These are phyloP conservation scores for Prunus yedoensis DNA, from an alignment of 331 rosid species.

Conservation along the genomic window DNA sequence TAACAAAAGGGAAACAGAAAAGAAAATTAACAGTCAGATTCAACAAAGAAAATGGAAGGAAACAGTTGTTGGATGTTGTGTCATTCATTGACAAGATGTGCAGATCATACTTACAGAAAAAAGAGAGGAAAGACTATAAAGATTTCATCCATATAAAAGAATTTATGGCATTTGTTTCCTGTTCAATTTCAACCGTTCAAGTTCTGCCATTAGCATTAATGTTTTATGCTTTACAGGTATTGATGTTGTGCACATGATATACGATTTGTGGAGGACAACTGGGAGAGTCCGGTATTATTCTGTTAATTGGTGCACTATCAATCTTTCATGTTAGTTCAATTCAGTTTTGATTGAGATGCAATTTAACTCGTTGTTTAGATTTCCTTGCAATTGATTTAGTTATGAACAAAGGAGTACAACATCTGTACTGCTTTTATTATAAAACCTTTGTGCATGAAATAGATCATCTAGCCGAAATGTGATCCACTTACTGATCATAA, in stretches of 20 bases:
- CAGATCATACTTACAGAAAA: background rate
- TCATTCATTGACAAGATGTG: background rate
- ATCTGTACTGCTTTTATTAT: background rate
- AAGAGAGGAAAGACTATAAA: background rate
- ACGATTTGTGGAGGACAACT: slow-evolving; percentile 97
- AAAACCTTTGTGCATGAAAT: background rate
- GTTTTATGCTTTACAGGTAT: slow-evolving; percentile 58
- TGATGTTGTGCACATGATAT: slow-evolving; percentile 87
- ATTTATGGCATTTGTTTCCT: slow-evolving; percentile 9
- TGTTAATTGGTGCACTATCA: slow-evolving; percentile 16
- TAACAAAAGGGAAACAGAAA: background rate
- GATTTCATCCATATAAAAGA: background rate
- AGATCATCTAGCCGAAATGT: background rate
- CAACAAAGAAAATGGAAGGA: background rate
- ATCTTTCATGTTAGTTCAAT: slow-evolving; percentile 1
- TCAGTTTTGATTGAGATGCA: slow-evolving; percentile 18
- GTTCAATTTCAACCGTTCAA: slow-evolving; percentile 16
- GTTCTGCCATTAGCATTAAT: slow-evolving; percentile 24
- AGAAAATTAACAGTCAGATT: background rate
- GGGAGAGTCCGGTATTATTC: slow-evolving; percentile 97
- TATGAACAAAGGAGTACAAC: slow-evolving; percentile 9
- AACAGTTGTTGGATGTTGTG: background rate
- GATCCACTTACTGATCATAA: slow-evolving; percentile 10
- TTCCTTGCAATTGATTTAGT: slow-evolving; percentile 1
- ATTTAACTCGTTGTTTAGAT: slow-evolving; percentile 15